These are phyloP conservation scores for Solanum clarkiae DNA, from an alignment of 257 asterid species.

Conservation along the genomic window DNA sequence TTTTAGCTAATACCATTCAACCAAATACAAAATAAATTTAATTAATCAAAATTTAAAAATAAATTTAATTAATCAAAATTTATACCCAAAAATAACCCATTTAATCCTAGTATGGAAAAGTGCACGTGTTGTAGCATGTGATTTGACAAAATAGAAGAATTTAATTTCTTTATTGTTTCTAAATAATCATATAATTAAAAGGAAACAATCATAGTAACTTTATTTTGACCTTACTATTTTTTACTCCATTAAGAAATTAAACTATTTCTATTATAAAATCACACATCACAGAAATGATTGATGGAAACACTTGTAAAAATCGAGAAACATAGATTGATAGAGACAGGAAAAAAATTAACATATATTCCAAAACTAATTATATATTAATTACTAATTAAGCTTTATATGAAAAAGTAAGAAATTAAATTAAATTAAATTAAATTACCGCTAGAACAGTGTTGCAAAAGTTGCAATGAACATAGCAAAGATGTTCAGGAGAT, in stretches of 20 bases:
- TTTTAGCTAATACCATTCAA: neutral
- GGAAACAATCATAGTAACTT: neutral
- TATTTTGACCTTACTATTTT: neutral
- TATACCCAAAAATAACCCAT: neutral
- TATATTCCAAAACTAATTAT: neutral
- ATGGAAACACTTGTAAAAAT: neutral
- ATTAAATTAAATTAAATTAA: neutral
- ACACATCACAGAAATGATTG: neutral
- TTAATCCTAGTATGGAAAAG: neutral
- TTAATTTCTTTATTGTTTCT: neutral
- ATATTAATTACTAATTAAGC: neutral
- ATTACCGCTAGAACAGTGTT: constrained; percentile 92
- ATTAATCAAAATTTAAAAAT: too few species aligned
- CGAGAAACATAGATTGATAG: constrained; percentile 1
- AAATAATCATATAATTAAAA: neutral
- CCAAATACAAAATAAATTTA: neutral
- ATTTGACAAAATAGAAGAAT: neutral
- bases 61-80: too few species aligned
- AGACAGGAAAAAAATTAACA: neutral
- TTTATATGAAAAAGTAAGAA: neutral
- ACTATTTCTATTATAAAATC: neutral
- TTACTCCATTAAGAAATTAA: neutral
- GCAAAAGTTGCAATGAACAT: constrained; percentile 93
- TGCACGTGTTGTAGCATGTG: neutral
- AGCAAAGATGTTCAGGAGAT: constrained; percentile 81